These are phyloP conservation scores for Gossypium mustelinum DNA, from an alignment of 345 rosid species.

Conservation along the genomic window DNA sequence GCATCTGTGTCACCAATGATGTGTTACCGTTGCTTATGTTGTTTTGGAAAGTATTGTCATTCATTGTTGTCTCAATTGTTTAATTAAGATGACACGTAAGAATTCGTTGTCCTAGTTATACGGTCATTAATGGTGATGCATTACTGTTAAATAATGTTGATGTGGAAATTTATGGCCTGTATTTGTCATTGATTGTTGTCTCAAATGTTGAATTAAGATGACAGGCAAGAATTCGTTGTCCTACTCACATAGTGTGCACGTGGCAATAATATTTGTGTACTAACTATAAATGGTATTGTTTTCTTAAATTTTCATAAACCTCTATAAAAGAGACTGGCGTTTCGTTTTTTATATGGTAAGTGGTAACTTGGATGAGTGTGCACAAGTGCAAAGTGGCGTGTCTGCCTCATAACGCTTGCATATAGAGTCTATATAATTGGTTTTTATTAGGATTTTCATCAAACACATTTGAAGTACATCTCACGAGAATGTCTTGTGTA, in stretches of 20 bases:
- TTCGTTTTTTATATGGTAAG: neutral
- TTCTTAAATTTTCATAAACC: neutral
- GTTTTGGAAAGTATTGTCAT: neutral
- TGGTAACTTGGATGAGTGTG: neutral
- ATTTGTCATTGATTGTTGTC: neutral
- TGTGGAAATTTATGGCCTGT: neutral
- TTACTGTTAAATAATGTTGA: neutral
- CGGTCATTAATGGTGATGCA: neutral
- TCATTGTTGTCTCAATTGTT: neutral
- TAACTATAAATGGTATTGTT: neutral
- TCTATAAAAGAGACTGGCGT: neutral
- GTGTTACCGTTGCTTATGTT: neutral
- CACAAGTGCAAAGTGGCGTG: slow-evolving; percentile 3
- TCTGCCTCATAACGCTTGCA: neutral
- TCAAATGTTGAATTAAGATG: neutral
- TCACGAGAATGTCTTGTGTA: neutral
- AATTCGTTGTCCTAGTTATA: neutral
- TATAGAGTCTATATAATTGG: slow-evolving; percentile 1
- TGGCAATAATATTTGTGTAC: neutral
- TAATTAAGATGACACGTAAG: neutral
- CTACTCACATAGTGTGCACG: neutral
- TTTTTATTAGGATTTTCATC: neutral
- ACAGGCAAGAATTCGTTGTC: neutral
- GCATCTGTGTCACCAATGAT: neutral
- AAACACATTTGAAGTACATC: neutral